A percentile compares a stretch with the other conserved stretches of the same genome.
phyloP scores from a whole-genome alignment of 352 stramenopile genomes.

The Blastocystis sp. region DNA sequence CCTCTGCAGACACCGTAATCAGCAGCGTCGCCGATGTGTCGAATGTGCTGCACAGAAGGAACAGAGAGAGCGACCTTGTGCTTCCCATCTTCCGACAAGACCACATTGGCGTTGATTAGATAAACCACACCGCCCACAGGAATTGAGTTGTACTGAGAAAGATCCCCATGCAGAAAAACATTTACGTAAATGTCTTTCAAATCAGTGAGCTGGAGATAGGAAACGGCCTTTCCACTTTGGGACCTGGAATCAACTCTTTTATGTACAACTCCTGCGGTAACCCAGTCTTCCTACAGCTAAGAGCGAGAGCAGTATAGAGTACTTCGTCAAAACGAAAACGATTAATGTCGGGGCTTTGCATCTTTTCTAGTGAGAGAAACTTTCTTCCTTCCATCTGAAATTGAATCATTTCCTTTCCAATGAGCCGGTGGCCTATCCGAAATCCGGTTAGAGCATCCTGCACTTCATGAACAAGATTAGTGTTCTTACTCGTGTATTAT shows the following conservation, averaged over 20 bases:
- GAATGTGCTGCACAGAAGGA: background rate
- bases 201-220: constrained; percentile 19
- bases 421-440: constrained; percentile 11
- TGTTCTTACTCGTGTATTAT: background rate
- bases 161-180: constrained; percentile 23
- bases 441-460: background rate
- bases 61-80: constrained; percentile 5
- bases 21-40: background rate
- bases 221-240: background rate
- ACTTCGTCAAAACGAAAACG: constrained; percentile 14
- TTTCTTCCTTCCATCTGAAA: constrained; percentile 27
- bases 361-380: background rate
- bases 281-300: constrained; percentile 21
- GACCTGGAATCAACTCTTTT: background rate
- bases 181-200: constrained; percentile 32
- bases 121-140: background rate
- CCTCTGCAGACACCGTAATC: constrained; percentile 21
- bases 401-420: constrained; percentile 37
- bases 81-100: background rate
- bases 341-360: background rate
- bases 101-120: background rate
- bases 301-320: background rate
- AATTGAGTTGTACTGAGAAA: background rate
- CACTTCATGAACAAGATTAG: background rate
- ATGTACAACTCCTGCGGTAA: constrained; percentile 28